phyloP scores from a whole-genome alignment of 768 basidiomycete species.

The Amanita exitialis region DNA sequence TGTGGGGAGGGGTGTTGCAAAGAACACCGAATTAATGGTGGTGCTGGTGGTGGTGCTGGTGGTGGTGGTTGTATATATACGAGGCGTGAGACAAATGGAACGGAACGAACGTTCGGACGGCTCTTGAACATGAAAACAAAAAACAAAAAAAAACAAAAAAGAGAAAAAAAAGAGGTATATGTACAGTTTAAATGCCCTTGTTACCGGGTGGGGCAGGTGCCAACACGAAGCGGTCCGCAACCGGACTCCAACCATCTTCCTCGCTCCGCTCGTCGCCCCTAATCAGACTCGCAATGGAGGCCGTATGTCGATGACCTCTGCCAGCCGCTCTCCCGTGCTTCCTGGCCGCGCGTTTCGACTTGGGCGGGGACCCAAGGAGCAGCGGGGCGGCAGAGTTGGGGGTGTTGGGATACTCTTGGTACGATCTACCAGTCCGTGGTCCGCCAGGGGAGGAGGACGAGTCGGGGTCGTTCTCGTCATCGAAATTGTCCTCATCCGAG shows the following conservation, averaged over 20 bases:
- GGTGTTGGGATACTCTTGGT: slow-evolving; percentile 20
- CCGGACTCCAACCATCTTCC: slow-evolving; percentile 81
- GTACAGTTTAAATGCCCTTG: background rate
- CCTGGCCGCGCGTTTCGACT: slow-evolving; percentile 8
- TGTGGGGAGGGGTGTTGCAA: too few relatives aligned
- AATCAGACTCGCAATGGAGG: slow-evolving; percentile 77
- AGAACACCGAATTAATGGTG: too few relatives aligned
- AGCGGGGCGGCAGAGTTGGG: slow-evolving; percentile 15
- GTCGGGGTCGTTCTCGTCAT: slow-evolving; percentile 5
- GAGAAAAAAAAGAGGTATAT: background rate
- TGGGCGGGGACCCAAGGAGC: slow-evolving; percentile 7
- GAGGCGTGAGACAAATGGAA: too few relatives aligned
- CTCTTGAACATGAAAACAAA: too few relatives aligned
- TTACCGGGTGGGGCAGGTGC: background rate
- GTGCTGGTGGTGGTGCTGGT: too few relatives aligned
- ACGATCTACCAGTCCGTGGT: slow-evolving; percentile 19
- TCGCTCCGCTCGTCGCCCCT: slow-evolving; percentile 61
- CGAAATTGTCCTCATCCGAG: slow-evolving; percentile 3
- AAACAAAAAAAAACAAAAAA: background rate
- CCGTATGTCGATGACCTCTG: slow-evolving; percentile 65
- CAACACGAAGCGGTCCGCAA: slow-evolving; percentile 35
- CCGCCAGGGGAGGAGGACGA: slow-evolving; percentile 1
- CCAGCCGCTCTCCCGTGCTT: slow-evolving; percentile 15
- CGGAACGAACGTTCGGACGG: too few relatives aligned
- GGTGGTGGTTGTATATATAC: too few relatives aligned